phyloP scores from a whole-genome alignment of 495 filamentous ascomycete genomes.

The Podospora anserina region DNA sequence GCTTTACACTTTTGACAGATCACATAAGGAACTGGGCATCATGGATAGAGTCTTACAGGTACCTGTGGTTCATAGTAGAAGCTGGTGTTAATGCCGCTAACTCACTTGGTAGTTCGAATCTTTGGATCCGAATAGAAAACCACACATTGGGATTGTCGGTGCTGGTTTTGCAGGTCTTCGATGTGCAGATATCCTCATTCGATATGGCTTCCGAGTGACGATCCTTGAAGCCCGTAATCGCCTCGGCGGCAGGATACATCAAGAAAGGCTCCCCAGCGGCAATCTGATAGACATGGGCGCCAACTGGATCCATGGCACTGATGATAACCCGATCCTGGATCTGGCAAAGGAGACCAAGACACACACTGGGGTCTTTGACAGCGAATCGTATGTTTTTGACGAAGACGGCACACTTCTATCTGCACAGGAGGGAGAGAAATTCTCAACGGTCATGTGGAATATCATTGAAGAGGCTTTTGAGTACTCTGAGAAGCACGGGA shows the following conservation, averaged over 20 bases:
- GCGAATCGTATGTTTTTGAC: conserved; percentile 57
- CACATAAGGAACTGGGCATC: conserved; percentile 28
- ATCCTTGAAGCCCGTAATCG: conserved; percentile 82
- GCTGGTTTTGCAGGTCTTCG: conserved; percentile 84
- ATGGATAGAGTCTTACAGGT: conserved; percentile 30
- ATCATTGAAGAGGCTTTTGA: conserved; percentile 75
- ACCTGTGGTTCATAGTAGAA: neutral
- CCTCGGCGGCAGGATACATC: conserved; percentile 73
- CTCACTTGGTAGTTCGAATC: conserved; percentile 33
- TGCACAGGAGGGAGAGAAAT: conserved; percentile 48
- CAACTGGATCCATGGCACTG: conserved; percentile 93
- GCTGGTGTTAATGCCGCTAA: neutral
- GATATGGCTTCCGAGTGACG: conserved; percentile 76
- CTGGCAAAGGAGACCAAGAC: conserved; percentile 70
- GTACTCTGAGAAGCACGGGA: conserved; percentile 66
- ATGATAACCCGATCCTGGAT: conserved; percentile 77
- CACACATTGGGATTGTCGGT: conserved; percentile 70
- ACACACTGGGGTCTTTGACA: conserved; percentile 55
- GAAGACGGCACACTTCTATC: conserved; percentile 58
- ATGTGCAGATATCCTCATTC: conserved; percentile 76
- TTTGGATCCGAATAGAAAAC: conserved; percentile 31
- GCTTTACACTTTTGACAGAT: neutral
- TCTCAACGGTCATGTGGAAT: conserved; percentile 68
- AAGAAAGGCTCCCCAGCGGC: conserved; percentile 46
- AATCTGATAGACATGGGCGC: conserved; percentile 66